Conservation (phyloP, 192 early-diverging fungal genomes). For the Coemansia sp. region DNA sequence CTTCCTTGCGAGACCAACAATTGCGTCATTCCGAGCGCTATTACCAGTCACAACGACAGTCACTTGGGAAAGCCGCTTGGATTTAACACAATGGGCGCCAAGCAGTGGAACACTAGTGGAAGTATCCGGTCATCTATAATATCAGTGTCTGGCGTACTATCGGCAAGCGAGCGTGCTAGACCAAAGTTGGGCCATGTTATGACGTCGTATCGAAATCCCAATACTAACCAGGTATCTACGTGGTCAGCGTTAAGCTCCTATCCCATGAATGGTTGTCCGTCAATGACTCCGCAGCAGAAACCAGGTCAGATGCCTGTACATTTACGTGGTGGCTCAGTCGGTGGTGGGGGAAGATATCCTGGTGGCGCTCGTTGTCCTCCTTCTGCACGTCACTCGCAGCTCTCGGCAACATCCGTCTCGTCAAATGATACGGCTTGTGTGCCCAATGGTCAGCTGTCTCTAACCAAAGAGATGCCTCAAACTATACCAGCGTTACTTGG, state of each 20-base stretch:
- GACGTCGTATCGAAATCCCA: conserved; percentile 39
- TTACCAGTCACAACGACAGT: background rate
- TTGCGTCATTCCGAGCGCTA: conserved; percentile 38
- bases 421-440: conserved; percentile 53
- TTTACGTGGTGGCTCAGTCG: background rate
- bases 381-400: conserved; percentile 24
- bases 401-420: conserved; percentile 47
- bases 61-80: background rate
- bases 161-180: conserved; percentile 25
- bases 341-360: background rate
- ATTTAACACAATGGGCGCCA: background rate
- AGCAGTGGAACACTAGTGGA: conserved; percentile 5
- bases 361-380: background rate
- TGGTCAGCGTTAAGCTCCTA: conserved; percentile 36
- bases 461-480: conserved; percentile 26
- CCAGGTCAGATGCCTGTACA: background rate
- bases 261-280: background rate
- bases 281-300: conserved; percentile 1
- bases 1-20: background rate
- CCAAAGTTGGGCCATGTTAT: conserved; percentile 46
- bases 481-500: background rate
- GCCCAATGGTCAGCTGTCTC: conserved; percentile 34
- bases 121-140: conserved; percentile 31
- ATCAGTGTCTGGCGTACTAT: conserved; percentile 26
- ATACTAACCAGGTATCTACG: conserved; percentile 32